Evolutionary conservation across 2,329 filamentous ascomycete species (phyloP).

Genomic region (Alternaria alternata): DNA sequence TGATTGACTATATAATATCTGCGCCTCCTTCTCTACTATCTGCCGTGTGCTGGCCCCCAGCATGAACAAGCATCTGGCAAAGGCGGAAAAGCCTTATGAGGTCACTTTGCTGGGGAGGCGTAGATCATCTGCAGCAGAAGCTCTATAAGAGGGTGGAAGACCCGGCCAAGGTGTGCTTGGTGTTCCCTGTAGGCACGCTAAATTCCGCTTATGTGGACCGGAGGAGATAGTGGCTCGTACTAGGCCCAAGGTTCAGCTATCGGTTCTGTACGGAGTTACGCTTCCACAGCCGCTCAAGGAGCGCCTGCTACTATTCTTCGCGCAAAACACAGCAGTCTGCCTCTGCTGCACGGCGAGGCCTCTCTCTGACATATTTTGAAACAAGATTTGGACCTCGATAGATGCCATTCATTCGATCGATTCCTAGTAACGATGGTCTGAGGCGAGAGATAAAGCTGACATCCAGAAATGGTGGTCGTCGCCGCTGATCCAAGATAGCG

Average conservation of each 20-base stretch:
- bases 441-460: constrained; percentile 34
- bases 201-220: constrained; percentile 14
- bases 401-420: constrained; percentile 18
- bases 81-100: constrained; percentile 36
- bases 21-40: background rate
- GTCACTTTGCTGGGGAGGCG: constrained; percentile 33
- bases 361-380: background rate
- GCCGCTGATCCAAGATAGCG: constrained; percentile 48
- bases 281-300: background rate
- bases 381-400: background rate
- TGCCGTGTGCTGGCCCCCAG: background rate
- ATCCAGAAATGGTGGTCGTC: constrained; percentile 26
- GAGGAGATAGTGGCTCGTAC: constrained; percentile 5
- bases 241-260: background rate
- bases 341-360: background rate
- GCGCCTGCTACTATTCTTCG: background rate
- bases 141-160: constrained; percentile 29
- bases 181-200: constrained; percentile 19
- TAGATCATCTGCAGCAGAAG: constrained; percentile 19
- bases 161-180: constrained; percentile 33
- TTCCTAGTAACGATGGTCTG: constrained; percentile 17
- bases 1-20: constrained; percentile 6
- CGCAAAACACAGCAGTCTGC: background rate
- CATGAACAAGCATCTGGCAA: background rate
- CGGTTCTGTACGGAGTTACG: background rate